Percentiles rank a stretch among this genome's conserved stretches.
These are phyloP conservation scores for Penicillium aurantiogriseum DNA, from an alignment of 2,329 filamentous ascomycete genomes.

Conservation along the genomic window DNA sequence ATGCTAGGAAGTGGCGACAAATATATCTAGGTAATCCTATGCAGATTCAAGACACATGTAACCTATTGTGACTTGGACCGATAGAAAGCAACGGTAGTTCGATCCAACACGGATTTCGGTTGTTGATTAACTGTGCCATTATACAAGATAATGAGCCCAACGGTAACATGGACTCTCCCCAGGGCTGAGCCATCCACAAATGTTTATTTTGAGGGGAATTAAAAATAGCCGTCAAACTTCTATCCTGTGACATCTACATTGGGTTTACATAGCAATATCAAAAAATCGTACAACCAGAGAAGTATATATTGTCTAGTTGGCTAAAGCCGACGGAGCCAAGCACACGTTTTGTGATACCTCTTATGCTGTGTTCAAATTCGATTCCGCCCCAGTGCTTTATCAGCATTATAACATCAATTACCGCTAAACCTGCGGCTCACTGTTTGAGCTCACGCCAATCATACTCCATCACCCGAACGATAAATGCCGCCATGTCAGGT, in stretches of 20 bases:
- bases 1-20: not conserved
- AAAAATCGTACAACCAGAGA: not conserved
- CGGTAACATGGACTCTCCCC: not conserved
- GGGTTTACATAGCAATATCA: not conserved
- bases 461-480: constrained; percentile 74
- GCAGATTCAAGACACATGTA: not conserved
- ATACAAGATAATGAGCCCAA: not conserved
- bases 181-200: not conserved
- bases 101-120: no score
- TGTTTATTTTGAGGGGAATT: not conserved
- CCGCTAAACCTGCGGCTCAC: not conserved
- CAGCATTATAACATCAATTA: not conserved
- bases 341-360: not conserved
- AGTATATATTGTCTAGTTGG: not conserved
- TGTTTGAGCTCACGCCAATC: constrained; percentile 59
- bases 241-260: not conserved
- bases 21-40: not conserved
- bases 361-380: not conserved
- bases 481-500: constrained; percentile 72
- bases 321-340: no score
- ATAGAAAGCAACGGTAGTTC: not conserved
- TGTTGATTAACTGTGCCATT: not conserved
- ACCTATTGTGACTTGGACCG: not conserved
- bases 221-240: not conserved
- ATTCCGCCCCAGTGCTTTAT: not conserved